Evolutionary conservation across 768 basidiomycete genomes (phyloP).

Genomic region (Psilocybe sp.): DNA sequence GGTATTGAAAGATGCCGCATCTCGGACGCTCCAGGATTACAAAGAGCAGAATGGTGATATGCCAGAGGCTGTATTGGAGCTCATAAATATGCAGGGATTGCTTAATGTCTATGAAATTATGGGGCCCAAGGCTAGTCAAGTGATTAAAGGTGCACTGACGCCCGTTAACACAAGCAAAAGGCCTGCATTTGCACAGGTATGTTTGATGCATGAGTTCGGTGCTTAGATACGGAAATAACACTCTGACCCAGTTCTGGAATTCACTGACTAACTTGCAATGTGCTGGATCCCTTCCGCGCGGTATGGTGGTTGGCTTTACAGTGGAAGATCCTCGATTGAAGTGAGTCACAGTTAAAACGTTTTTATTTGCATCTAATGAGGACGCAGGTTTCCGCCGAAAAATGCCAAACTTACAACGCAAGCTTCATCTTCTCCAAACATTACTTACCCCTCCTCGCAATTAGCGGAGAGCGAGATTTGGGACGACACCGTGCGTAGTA

Average conservation of each 20-base stretch:
- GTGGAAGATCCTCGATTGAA: conserved; percentile 85
- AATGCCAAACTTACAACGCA: conserved; percentile 49
- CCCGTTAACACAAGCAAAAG: conserved; percentile 47
- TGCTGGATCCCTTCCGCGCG: conserved; percentile 65
- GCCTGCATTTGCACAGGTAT: conserved; percentile 59
- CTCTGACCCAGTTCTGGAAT: conserved; percentile 59
- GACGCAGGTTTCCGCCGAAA: conserved; percentile 76
- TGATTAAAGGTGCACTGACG: conserved; percentile 61
- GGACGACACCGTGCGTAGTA: conserved; percentile 54
- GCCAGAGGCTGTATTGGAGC: conserved; percentile 46
- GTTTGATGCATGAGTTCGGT: background rate
- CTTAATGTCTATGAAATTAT: conserved; percentile 86
- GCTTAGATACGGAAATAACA: background rate
- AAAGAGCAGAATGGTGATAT: conserved; percentile 14
- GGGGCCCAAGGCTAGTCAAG: conserved; percentile 80
- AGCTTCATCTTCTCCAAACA: conserved; percentile 21
- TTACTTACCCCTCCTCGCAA: conserved; percentile 50
- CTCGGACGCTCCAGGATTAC: conserved; percentile 28
- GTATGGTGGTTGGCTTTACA: conserved; percentile 74
- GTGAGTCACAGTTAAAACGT: conserved; percentile 38
- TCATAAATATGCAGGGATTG: conserved; percentile 68
- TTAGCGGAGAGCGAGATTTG: conserved; percentile 74
- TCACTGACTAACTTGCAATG: conserved; percentile 58
- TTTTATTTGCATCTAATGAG: conserved; percentile 1
- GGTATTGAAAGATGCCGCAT: conserved; percentile 50